These are phyloP conservation scores for Aquilaria yunnanensis DNA, from an alignment of 345 rosid genomes.

Conservation along the genomic window DNA sequence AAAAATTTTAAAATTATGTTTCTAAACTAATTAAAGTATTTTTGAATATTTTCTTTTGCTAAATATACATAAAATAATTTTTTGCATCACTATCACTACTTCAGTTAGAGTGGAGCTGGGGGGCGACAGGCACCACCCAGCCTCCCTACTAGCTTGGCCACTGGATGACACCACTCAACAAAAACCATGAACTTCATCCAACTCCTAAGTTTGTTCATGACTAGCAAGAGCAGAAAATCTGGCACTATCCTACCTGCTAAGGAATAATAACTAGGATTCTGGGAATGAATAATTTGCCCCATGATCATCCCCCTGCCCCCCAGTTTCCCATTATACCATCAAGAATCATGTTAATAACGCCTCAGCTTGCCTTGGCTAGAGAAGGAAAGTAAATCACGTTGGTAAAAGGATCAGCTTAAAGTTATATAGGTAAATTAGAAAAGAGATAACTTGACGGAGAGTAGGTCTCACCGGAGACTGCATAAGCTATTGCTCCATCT, in stretches of 20 bases:
- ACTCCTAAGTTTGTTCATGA: background rate
- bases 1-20: too few relatives aligned
- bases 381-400: background rate
- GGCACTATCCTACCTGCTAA: too few relatives aligned
- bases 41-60: too few relatives aligned
- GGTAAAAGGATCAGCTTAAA: background rate
- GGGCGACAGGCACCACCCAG: too few relatives aligned
- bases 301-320: background rate
- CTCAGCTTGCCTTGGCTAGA: background rate
- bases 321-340: too few relatives aligned
- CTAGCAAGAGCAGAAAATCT: background rate
- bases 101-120: too few relatives aligned
- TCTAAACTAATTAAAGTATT: too few relatives aligned
- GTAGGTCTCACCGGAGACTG: slow-evolving; percentile 54
- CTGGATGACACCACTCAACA: too few relatives aligned
- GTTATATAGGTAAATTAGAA: background rate
- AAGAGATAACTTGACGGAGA: background rate
- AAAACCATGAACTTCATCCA: too few relatives aligned
- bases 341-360: background rate
- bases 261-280: background rate
- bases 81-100: too few relatives aligned
- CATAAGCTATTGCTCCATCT: slow-evolving; percentile 72
- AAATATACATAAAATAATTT: too few relatives aligned
- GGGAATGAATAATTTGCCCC: background rate
- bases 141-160: too few relatives aligned